Percentiles rank a stretch among this genome's conserved stretches.
Evolutionary conservation across 345 rosid species (phyloP).

Genomic region (Eucalyptus regnans): DNA sequence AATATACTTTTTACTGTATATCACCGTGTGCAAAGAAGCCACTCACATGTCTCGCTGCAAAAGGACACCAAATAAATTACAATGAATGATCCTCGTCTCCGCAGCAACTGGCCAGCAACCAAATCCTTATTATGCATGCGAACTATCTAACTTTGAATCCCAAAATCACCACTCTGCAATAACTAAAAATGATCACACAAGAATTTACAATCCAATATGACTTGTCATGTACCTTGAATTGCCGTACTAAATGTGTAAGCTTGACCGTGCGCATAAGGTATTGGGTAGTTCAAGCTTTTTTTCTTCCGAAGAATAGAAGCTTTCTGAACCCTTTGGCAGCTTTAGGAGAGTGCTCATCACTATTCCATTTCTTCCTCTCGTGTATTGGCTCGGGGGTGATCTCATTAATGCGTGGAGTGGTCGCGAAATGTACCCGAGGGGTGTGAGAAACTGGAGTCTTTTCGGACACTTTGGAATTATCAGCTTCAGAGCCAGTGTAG

Average conservation of each 20-base stretch:
- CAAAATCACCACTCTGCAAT: neutral
- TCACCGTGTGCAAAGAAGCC: neutral
- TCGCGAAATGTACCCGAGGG: constrained; percentile 51
- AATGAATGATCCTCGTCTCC: neutral
- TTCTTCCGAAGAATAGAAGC: constrained; percentile 82
- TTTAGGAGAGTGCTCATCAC: constrained; percentile 57
- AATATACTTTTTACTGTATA: neutral
- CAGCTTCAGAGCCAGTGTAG: constrained; percentile 7
- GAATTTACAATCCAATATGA: neutral
- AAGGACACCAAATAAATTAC: neutral
- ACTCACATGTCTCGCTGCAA: neutral
- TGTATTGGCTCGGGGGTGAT: constrained; percentile 29
- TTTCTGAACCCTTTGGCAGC: constrained; percentile 76
- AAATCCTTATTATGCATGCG: neutral
- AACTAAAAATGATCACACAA: neutral
- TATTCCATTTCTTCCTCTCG: constrained; percentile 85
- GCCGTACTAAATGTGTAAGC: neutral
- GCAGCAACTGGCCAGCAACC: neutral
- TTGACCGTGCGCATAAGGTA: neutral
- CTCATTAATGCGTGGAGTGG: constrained; percentile 43
- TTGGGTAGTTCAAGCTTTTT: constrained; percentile 5
- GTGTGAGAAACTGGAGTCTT: constrained; percentile 11
- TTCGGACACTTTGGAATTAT: neutral
- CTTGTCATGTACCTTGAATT: neutral
- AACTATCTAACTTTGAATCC: neutral